These are phyloP conservation scores for Saccharum hybrid DNA, from an alignment of 202 grass and related monocot genomes.

Conservation along the genomic window DNA sequence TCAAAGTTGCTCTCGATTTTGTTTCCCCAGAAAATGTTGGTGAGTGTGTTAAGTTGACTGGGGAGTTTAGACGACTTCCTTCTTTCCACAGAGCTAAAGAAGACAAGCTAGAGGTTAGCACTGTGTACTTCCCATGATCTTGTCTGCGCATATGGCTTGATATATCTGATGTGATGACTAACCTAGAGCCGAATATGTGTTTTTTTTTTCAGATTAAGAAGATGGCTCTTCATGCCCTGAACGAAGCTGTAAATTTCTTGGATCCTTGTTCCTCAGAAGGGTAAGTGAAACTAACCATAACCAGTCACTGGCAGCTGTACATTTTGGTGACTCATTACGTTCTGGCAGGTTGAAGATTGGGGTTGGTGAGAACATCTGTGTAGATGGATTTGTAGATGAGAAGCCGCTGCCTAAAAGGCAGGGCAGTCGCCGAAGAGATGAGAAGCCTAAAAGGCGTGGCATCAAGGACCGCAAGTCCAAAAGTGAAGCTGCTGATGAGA, in stretches of 20 bases:
- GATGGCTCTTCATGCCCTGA: conserved; percentile 66
- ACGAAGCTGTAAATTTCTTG: conserved; percentile 46
- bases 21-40: conserved; percentile 81
- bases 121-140: not conserved
- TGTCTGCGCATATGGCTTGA: not conserved
- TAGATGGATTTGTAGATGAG: not conserved
- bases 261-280: conserved; percentile 32
- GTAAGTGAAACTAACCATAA: conserved; percentile 26
- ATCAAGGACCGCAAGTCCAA: not conserved
- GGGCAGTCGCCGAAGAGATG: not conserved
- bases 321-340: not conserved
- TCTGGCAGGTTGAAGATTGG: conserved; percentile 1
- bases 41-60: conserved; percentile 61
- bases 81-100: conserved; percentile 74
- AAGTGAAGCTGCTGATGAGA: not conserved
- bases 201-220: conserved; percentile 66
- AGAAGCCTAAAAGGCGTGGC: not conserved
- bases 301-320: not conserved
- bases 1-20: conserved; percentile 81
- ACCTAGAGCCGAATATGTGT: not conserved
- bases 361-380: not conserved
- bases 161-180: not conserved
- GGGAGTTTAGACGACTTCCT: conserved; percentile 73
- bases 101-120: conserved; percentile 68
- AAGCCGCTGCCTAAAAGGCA: not conserved